Percentiles rank a stretch among this genome's conserved stretches.
phyloP scores from a whole-genome alignment of 2,329 filamentous ascomycete genomes.

The Pezicula carpinea region DNA sequence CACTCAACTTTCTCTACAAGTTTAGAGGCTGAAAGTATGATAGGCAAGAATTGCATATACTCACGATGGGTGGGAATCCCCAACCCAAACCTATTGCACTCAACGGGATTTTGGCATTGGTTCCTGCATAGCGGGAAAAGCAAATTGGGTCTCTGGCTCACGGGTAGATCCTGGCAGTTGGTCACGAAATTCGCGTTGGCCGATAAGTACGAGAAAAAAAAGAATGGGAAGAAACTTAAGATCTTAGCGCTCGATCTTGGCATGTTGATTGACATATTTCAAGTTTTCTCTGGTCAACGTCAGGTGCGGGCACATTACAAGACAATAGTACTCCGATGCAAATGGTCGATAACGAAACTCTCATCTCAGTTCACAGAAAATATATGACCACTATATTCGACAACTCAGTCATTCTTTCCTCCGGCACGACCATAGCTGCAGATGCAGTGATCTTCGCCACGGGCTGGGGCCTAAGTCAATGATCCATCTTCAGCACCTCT shows the following conservation, averaged over 20 bases:
- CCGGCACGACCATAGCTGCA: neutral
- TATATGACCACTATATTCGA: neutral
- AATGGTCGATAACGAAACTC: slow-evolving; percentile 3
- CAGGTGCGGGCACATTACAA: slow-evolving; percentile 2
- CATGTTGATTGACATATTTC: neutral
- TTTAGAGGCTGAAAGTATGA: neutral
- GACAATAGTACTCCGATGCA: slow-evolving; percentile 5
- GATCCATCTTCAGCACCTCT: neutral
- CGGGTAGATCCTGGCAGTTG: slow-evolving; percentile 3
- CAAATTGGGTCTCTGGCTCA: slow-evolving; percentile 2
- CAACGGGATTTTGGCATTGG: slow-evolving; percentile 10
- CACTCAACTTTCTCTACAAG: neutral
- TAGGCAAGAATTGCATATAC: neutral
- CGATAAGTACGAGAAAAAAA: slow-evolving; percentile 42
- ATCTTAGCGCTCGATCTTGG: slow-evolving; percentile 3
- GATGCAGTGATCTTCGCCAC: slow-evolving; percentile 10
- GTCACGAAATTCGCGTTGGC: slow-evolving; percentile 21
- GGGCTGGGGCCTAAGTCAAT: slow-evolving; percentile 15
- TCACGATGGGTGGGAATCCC: neutral
- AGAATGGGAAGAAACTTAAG: slow-evolving; percentile 4
- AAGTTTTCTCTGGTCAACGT: slow-evolving; percentile 5
- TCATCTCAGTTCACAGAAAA: slow-evolving; percentile 5
- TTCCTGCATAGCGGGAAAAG: slow-evolving; percentile 9
- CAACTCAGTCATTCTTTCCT: slow-evolving; percentile 2
- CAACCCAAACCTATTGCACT: slow-evolving; percentile 2